Percentiles rank a stretch among this genome's conserved stretches.
Conservation (phyloP, 2,329 filamentous ascomycete genomes). For the Pseudogymnoascus sp. region DNA sequence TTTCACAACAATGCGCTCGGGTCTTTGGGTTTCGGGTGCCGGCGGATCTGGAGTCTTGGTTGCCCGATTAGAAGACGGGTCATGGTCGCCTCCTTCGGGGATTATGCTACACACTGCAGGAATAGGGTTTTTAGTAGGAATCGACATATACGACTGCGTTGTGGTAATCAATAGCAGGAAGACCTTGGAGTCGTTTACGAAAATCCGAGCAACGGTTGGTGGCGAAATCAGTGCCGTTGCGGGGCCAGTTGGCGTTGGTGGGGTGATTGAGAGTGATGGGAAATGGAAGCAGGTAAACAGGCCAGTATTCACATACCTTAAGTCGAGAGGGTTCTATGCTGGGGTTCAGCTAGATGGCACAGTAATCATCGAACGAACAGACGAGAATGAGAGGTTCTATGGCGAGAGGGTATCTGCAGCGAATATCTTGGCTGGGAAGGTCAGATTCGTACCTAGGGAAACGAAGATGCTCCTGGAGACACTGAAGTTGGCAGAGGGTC, state of each 20-base stretch:
- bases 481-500: slow-evolving; percentile 79
- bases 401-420: slow-evolving; percentile 53
- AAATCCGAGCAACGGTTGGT: slow-evolving; percentile 69
- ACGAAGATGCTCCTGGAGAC: slow-evolving; percentile 54
- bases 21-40: slow-evolving; percentile 83
- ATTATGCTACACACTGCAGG: slow-evolving; percentile 85
- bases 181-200: slow-evolving; percentile 76
- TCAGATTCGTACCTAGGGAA: slow-evolving; percentile 23
- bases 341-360: slow-evolving; percentile 83
- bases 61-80: slow-evolving; percentile 73
- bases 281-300: slow-evolving; percentile 51
- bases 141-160: slow-evolving; percentile 94
- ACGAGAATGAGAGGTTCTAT: slow-evolving; percentile 84
- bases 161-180: slow-evolving; percentile 83
- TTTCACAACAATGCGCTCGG: slow-evolving; percentile 92
- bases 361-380: slow-evolving; percentile 74
- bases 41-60: slow-evolving; percentile 84
- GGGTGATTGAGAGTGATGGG: slow-evolving; percentile 35
- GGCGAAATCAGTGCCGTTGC: slow-evolving; percentile 69
- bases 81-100: slow-evolving; percentile 85
- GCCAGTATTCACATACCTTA: slow-evolving; percentile 78
- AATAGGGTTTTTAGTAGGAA: slow-evolving; percentile 80
- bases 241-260: slow-evolving; percentile 71
- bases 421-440: slow-evolving; percentile 45
- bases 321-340: slow-evolving; percentile 80